Percentiles rank a stretch among this genome's conserved stretches.
phyloP scores from a whole-genome alignment of 208 protist species.

The Wallacemonas collosoma region DNA sequence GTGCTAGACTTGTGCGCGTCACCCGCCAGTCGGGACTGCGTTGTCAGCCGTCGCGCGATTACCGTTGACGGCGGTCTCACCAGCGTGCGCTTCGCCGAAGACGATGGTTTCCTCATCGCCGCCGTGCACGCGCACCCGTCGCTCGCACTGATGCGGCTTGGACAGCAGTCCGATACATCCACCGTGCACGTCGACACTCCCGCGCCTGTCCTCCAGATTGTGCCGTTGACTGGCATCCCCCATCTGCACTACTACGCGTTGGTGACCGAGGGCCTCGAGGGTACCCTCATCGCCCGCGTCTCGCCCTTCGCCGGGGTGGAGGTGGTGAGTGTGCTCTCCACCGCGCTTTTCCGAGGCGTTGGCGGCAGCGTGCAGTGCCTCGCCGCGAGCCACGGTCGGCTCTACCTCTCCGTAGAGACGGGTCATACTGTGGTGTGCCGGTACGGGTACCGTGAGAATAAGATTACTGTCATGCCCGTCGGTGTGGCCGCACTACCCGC shows the following conservation, averaged over 20 bases:
- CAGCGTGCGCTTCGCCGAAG: slow-evolving; percentile 57
- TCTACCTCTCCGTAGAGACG: slow-evolving; percentile 73
- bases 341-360: slow-evolving; percentile 60
- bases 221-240: slow-evolving; percentile 39
- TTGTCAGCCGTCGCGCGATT: slow-evolving; percentile 7
- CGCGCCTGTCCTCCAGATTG: slow-evolving; percentile 55
- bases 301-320: slow-evolving; percentile 65
- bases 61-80: slow-evolving; percentile 62
- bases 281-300: slow-evolving; percentile 63
- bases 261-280: slow-evolving; percentile 47
- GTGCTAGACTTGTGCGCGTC: slow-evolving; percentile 58
- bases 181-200: slow-evolving; percentile 41
- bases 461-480: slow-evolving; percentile 59
- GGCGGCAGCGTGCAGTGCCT: slow-evolving; percentile 62
- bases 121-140: slow-evolving; percentile 42
- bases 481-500: slow-evolving; percentile 62
- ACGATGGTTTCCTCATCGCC: slow-evolving; percentile 71
- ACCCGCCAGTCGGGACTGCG: slow-evolving; percentile 12
- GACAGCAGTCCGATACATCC: slow-evolving; percentile 4
- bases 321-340: slow-evolving; percentile 68
- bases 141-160: slow-evolving; percentile 49
- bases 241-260: slow-evolving; percentile 71
- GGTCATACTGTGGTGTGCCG: slow-evolving; percentile 77
- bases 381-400: slow-evolving; percentile 55
- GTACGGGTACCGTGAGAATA: slow-evolving; percentile 42